A percentile compares a stretch with the other conserved stretches of the same genome.
Conservation (phyloP, 176 grass and related monocot genomes). For the Oryza australiensis region DNA sequence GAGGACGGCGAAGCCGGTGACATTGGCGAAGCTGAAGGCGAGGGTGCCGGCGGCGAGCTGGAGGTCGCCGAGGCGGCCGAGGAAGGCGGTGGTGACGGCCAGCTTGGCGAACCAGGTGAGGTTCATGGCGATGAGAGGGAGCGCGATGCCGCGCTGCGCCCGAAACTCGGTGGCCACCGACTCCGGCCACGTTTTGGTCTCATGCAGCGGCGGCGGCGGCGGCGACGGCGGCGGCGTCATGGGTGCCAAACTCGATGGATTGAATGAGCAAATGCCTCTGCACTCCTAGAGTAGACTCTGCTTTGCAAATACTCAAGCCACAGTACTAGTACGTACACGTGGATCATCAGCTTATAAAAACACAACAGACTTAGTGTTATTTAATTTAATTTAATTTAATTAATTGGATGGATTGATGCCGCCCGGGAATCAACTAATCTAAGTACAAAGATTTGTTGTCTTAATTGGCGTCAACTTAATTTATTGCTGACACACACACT, state of each 20-base stretch:
- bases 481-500: too few relatives aligned
- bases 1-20: slow-evolving; percentile 83
- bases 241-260: not conserved
- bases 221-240: not conserved
- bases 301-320: not conserved
- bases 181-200: slow-evolving; percentile 12
- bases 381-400: too few relatives aligned
- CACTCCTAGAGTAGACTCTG: too few relatives aligned
- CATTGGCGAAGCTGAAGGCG: slow-evolving; percentile 86
- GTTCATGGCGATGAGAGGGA: slow-evolving; percentile 80
- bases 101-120: slow-evolving; percentile 81
- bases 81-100: slow-evolving; percentile 71
- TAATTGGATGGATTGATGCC: not conserved
- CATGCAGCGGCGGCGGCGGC: not conserved
- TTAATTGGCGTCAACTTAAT: too few relatives aligned
- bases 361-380: too few relatives aligned
- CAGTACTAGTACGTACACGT: not conserved
- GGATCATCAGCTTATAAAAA: too few relatives aligned
- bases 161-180: slow-evolving; percentile 40
- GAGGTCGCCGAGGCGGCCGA: slow-evolving; percentile 72
- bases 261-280: too few relatives aligned
- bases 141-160: slow-evolving; percentile 65
- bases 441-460: too few relatives aligned
- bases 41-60: slow-evolving; percentile 76
- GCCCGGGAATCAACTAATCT: not conserved